Percentiles rank a stretch among this genome's conserved stretches.
Evolutionary conservation across 768 basidiomycete genomes (phyloP).

Genomic region (Termitomyces titanicus): DNA sequence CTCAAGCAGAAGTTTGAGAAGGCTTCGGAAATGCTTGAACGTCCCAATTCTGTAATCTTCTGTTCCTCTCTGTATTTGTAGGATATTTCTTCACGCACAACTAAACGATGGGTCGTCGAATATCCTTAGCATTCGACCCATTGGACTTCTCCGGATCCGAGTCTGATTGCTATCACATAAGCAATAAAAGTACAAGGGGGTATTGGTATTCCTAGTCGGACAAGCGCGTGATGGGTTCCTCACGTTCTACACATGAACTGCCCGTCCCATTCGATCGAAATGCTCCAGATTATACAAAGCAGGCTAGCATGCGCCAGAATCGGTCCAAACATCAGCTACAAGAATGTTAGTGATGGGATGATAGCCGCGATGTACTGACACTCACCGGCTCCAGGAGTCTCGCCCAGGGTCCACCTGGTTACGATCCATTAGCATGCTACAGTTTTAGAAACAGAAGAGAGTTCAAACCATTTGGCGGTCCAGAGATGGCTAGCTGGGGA

Average conservation of each 20-base stretch:
- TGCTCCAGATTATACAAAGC: background rate
- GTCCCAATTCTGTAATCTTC: slow-evolving; percentile 92
- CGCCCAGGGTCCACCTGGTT: slow-evolving; percentile 49
- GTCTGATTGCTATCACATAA: background rate
- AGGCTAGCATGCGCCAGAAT: slow-evolving; percentile 42
- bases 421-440: background rate
- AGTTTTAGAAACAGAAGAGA: background rate
- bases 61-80: slow-evolving; percentile 82
- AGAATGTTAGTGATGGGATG: background rate
- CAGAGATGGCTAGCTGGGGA: slow-evolving; percentile 46
- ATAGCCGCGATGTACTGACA: slow-evolving; percentile 6
- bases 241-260: background rate
- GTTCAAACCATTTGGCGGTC: slow-evolving; percentile 49
- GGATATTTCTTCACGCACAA: background rate
- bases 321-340: slow-evolving; percentile 53
- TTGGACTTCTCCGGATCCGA: background rate
- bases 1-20: slow-evolving; percentile 93
- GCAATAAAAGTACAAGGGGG: slow-evolving; percentile 1
- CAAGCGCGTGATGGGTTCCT: no score
- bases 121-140: background rate
- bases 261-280: background rate
- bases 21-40: slow-evolving; percentile 87
- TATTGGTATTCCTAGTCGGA: background rate
- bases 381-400: slow-evolving; percentile 52
- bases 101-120: no score